Conservation (phyloP, 2,329 filamentous ascomycete species). For the Aspergillus sp. region DNA sequence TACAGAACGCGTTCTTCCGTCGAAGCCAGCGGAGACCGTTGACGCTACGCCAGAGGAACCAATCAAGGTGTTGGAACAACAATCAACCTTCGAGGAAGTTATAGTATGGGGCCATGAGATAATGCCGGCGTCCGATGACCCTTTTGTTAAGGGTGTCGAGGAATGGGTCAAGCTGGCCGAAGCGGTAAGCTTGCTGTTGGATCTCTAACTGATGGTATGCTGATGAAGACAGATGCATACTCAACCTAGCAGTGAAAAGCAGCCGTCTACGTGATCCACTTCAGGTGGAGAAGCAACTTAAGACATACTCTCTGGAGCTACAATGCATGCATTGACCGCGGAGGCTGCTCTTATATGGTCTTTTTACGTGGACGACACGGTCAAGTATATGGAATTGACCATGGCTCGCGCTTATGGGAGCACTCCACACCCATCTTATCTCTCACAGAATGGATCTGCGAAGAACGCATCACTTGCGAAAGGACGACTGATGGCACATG, state of each 20-base stretch:
- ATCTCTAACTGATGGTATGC: background rate
- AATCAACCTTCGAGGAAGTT: constrained; percentile 70
- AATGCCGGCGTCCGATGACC: constrained; percentile 63
- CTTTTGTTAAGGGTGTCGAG: constrained; percentile 70
- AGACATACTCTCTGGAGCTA: too few relatives aligned
- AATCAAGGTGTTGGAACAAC: constrained; percentile 59
- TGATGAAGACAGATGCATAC: constrained; percentile 29
- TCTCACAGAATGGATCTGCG: too few relatives aligned
- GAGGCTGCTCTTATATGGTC: too few relatives aligned
- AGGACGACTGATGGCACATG: too few relatives aligned
- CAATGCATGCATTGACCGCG: too few relatives aligned
- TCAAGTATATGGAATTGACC: too few relatives aligned
- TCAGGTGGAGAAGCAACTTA: background rate
- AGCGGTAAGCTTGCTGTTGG: constrained; percentile 50
- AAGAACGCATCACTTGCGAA: too few relatives aligned
- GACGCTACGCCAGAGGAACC: constrained; percentile 49
- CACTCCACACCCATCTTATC: too few relatives aligned
- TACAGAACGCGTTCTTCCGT: constrained; percentile 38
- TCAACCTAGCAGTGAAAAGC: constrained; percentile 10
- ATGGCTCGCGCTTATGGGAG: too few relatives aligned
- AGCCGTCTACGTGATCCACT: constrained; percentile 11
- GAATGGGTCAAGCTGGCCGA: constrained; percentile 79
- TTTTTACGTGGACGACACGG: too few relatives aligned
- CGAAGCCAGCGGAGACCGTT: constrained; percentile 42
- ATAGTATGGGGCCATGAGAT: constrained; percentile 83